Base-by-base conservation (phyloP, 768 basidiomycete species). In the Pleurotus sapidus region DNA sequence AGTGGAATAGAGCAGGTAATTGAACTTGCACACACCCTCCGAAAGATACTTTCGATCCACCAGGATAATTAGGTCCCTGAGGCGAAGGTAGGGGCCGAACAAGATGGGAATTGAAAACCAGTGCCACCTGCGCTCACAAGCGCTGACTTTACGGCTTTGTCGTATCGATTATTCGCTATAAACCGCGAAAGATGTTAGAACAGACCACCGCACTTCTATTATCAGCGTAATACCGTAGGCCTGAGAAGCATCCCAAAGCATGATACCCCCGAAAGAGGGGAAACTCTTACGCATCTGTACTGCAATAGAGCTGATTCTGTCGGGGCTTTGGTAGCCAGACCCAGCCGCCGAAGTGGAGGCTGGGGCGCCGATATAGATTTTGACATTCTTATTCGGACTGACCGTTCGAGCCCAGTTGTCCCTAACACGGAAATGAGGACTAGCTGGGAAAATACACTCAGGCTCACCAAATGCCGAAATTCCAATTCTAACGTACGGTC, bases 241-340 rank as follows among this genome's bases (percentile, higher is more conserved):
- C 63, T 79, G 77, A 17, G 77, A 78, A 45, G 69, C 75, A 63
- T 80, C 78, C 79, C 80, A 82, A 12, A 82, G 59, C 79, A 81
- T 78, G 14, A 86, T 79, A 5, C 85, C 85, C n/a, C 85, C 84
- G 61, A 87, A 87, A 1, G 84, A 84, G 3, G 84, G 81, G 70
- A 82, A 86, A 58, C 80, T 80, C 40, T 73, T 70, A 39, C 82
- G 79, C 72, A 81, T 84, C 57, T 77, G 64, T 23, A 73, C 67
- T 12, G 81, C 75, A 40, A 83, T 81, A 56, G 37, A 74, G 23
- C 71, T 74, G 49, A 87, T 70, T 6, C 78, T 81, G 24, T 61
- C 65, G 11, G 78, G 73, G 55, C 71, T 66, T n/a, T 83, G 81
- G 66, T 82, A 87, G n/a, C 86, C 86, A 11, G 77, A 75, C 3